These are phyloP conservation scores for Allium sativum DNA, from an alignment of 106 monocot genomes.

Conservation along the genomic window DNA sequence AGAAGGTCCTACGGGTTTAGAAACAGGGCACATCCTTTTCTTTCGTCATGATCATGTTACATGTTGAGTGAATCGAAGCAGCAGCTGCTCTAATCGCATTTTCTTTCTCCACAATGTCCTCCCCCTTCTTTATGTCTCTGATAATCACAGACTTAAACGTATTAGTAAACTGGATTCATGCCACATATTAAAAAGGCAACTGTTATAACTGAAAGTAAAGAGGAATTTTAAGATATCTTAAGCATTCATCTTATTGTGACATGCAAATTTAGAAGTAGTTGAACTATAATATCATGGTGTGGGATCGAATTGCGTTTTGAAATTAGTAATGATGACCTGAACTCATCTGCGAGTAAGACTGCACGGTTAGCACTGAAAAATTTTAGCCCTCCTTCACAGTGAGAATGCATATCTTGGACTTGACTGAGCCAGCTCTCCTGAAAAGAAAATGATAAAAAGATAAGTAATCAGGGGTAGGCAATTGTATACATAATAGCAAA, in stretches of 20 bases:
- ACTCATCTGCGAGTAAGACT: slow-evolving; percentile 17
- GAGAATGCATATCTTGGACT: slow-evolving; percentile 67
- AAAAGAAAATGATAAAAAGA: neutral
- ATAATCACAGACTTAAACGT: neutral
- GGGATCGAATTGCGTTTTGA: too few relatives aligned
- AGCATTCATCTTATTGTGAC: too few relatives aligned
- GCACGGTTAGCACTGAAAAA: slow-evolving; percentile 21
- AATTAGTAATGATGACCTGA: slow-evolving; percentile 21
- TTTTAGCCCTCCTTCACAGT: slow-evolving; percentile 62
- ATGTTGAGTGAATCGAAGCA: slow-evolving; percentile 78
- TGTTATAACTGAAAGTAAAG: too few relatives aligned
- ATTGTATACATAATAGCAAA: too few relatives aligned
- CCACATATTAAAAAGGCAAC: too few relatives aligned
- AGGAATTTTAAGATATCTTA: too few relatives aligned
- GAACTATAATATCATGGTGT: too few relatives aligned
- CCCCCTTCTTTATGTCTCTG: slow-evolving; percentile 32
- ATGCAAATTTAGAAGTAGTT: too few relatives aligned
- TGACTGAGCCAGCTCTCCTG: slow-evolving; percentile 74
- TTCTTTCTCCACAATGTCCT: slow-evolving; percentile 26
- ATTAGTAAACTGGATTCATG: too few relatives aligned
- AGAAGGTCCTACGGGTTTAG: slow-evolving; percentile 6
- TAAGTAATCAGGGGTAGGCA: too few relatives aligned
- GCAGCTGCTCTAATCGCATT: slow-evolving; percentile 64
- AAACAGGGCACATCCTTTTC: slow-evolving; percentile 39
- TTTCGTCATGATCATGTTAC: slow-evolving; percentile 48